Percentiles rank a stretch among this genome's conserved stretches.
Conservation (phyloP, 2,329 filamentous ascomycete species). For the Xylaria sp. region DNA sequence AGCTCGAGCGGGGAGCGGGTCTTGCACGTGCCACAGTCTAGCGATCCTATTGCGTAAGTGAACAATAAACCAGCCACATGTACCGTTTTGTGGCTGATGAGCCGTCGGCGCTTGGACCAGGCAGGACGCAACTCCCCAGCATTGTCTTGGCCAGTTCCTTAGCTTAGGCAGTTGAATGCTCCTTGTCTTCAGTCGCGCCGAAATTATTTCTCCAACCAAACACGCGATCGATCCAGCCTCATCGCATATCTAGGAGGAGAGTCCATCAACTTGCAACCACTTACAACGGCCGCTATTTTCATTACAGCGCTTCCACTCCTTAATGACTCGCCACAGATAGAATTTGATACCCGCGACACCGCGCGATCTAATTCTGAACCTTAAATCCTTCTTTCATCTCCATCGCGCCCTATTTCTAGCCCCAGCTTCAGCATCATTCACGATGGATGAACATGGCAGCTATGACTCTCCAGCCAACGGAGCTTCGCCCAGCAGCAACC, state of each 20-base stretch:
- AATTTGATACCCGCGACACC: conserved; percentile 35
- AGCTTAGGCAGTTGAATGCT: conserved; percentile 14
- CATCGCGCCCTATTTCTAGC: conserved; percentile 35
- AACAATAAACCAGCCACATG: no score
- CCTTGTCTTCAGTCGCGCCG: conserved; percentile 44
- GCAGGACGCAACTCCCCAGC: neutral
- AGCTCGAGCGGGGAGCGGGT: neutral
- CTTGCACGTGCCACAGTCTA: neutral
- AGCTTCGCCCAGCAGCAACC: conserved; percentile 66
- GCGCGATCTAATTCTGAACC: conserved; percentile 36
- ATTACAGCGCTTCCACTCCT: conserved; percentile 29
- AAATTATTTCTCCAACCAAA: conserved; percentile 53
- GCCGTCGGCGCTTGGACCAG: conserved; percentile 7
- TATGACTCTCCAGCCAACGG: conserved; percentile 68
- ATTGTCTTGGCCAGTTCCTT: neutral
- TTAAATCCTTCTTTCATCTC: conserved; percentile 20
- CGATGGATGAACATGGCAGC: conserved; percentile 68
- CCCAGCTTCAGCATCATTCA: conserved; percentile 36
- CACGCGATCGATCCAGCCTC: conserved; percentile 48
- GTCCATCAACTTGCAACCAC: conserved; percentile 35
- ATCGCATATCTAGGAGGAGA: conserved; percentile 38
- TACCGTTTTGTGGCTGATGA: neutral
- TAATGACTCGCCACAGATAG: conserved; percentile 37
- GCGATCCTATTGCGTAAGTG: neutral
- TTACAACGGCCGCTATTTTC: conserved; percentile 25